A percentile compares a stretch with the other conserved stretches of the same genome.
Conservation (phyloP, 306 rosid species). For the Crotalaria pallida region DNA sequence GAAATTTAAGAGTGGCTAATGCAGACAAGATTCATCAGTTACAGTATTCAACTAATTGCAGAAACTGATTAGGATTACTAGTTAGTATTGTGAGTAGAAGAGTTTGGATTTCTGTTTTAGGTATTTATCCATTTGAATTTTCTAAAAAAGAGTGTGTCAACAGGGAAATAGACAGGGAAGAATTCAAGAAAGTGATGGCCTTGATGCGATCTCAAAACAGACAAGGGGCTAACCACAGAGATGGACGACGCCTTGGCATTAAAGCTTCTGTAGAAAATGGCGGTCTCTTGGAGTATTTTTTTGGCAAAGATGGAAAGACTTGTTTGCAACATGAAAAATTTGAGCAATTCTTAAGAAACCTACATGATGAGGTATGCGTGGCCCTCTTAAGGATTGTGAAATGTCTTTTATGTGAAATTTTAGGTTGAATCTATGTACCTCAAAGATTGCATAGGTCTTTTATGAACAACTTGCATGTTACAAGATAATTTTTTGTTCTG, state of each 20-base stretch:
- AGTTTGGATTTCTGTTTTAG: not conserved
- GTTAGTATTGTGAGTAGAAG: not conserved
- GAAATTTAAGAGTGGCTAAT: not conserved
- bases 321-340: slow-evolving; percentile 55
- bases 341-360: slow-evolving; percentile 56
- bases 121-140: not conserved
- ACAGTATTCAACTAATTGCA: not conserved
- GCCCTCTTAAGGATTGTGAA: not conserved
- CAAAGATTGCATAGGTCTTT: not conserved
- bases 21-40: not conserved
- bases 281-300: slow-evolving; percentile 61
- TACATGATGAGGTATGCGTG: slow-evolving; percentile 57
- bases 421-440: not conserved
- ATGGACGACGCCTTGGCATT: slow-evolving; percentile 39
- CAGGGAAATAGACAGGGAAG: slow-evolving; percentile 62
- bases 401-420: no score
- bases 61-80: not conserved
- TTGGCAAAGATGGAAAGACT: slow-evolving; percentile 58
- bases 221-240: slow-evolving; percentile 52
- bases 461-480: not conserved
- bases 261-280: slow-evolving; percentile 53
- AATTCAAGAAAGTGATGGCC: slow-evolving; percentile 74
- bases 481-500: not conserved
- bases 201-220: slow-evolving; percentile 64
- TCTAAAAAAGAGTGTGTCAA: not conserved